phyloP scores from a whole-genome alignment of 1,284 basidiomycete species.

The Porodaedalea pini region DNA sequence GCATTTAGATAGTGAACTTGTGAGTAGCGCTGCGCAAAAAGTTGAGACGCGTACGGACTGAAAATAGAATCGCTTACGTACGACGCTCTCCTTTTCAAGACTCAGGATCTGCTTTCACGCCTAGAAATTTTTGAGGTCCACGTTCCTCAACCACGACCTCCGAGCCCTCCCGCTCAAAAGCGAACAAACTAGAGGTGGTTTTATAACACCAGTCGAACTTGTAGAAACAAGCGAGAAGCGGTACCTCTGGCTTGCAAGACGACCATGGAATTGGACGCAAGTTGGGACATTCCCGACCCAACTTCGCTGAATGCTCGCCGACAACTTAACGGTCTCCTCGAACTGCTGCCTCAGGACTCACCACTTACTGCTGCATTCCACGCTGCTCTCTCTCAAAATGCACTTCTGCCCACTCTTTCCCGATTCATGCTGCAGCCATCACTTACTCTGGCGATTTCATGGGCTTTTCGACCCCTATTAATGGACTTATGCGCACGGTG shows the following conservation, averaged over 20 bases:
- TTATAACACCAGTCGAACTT: too few species aligned
- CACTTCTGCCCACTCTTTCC: conserved; percentile 10
- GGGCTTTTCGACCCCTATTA: conserved; percentile 61
- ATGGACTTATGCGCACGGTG: conserved; percentile 70
- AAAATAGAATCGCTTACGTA: background rate
- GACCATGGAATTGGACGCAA: conserved; percentile 2
- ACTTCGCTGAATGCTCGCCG: conserved; percentile 10
- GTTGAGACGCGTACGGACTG: too few species aligned
- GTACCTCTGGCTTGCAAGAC: background rate
- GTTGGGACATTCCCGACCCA: conserved; percentile 17
- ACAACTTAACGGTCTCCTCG: conserved; percentile 9
- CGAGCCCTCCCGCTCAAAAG: too few species aligned
- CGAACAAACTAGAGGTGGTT: too few species aligned
- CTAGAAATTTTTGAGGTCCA: background rate
- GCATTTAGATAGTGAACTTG: background rate
- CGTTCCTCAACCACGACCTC: too few species aligned
- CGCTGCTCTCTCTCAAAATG: background rate
- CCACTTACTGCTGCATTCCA: background rate
- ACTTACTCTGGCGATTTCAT: conserved; percentile 53
- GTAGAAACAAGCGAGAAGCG: background rate
- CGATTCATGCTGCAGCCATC: conserved; percentile 6
- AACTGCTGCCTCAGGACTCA: conserved; percentile 16
- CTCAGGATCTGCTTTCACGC: background rate
- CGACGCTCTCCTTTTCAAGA: background rate
- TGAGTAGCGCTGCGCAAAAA: too few species aligned